phyloP scores from a whole-genome alignment of 208 protist species.

The Crithidia fasciculata region DNA sequence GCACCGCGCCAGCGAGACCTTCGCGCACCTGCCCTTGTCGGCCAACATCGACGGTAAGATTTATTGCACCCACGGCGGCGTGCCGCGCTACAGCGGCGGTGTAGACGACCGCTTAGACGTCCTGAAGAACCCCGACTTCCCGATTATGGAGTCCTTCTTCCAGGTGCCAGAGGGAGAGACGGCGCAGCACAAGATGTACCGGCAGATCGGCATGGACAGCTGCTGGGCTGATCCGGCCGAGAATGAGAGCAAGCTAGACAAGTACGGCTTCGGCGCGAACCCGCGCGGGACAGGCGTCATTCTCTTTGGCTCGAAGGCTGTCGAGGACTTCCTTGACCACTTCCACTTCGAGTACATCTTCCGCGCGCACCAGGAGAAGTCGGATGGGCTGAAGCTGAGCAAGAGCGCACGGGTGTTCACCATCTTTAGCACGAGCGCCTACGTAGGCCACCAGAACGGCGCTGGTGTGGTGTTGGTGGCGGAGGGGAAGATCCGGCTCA shows the following conservation, averaged over 20 bases:
- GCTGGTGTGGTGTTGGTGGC: conserved; percentile 91
- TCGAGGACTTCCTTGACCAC: conserved; percentile 88
- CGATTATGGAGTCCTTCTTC: conserved; percentile 86
- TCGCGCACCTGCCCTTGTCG: conserved; percentile 88
- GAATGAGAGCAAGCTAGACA: conserved; percentile 77
- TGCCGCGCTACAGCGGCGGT: conserved; percentile 87
- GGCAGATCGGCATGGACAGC: conserved; percentile 87
- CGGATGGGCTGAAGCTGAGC: conserved; percentile 91
- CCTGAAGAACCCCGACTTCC: conserved; percentile 76
- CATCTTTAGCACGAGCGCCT: conserved; percentile 94
- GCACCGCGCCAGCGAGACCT: conserved; percentile 81
- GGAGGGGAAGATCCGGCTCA: conserved; percentile 88
- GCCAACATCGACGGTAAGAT: conserved; percentile 93
- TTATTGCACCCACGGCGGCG: conserved; percentile 95
- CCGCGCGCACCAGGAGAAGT: conserved; percentile 93
- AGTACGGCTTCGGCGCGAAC: conserved; percentile 89
- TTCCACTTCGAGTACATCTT: conserved; percentile 93
- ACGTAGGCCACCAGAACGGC: conserved; percentile 92
- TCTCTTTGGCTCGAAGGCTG: conserved; percentile 81
- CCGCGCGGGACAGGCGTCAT: conserved; percentile 87
- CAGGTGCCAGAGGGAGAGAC: conserved; percentile 75
- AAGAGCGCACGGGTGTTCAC: conserved; percentile 92
- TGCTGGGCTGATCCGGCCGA: conserved; percentile 93
- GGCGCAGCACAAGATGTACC: conserved; percentile 57
- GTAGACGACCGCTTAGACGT: conserved; percentile 81